Conservation (phyloP, 2,329 filamentous ascomycete genomes). For the Fusarium sp. region DNA sequence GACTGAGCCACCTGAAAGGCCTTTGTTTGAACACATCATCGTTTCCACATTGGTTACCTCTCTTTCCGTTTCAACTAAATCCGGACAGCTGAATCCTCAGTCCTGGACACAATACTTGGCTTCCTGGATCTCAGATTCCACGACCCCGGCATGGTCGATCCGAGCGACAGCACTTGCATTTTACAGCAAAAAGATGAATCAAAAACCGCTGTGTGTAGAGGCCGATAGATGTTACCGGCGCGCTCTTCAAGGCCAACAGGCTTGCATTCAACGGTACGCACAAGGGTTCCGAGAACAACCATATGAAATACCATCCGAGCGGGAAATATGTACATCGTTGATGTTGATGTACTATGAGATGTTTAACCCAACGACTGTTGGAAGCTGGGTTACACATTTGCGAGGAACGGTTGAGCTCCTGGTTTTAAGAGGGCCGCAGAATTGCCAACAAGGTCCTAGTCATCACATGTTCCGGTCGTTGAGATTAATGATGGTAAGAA, state of each 20-base stretch:
- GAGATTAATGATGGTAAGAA: neutral
- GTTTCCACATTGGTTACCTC: neutral
- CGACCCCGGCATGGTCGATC: neutral
- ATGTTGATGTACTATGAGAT: neutral
- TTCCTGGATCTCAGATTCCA: neutral
- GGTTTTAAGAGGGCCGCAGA: neutral
- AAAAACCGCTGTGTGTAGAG: neutral
- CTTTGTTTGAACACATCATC: neutral
- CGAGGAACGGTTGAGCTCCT: neutral
- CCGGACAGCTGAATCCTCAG: neutral
- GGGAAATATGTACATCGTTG: neutral
- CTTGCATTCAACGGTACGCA: neutral
- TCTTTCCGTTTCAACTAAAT: neutral
- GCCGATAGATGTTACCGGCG: neutral
- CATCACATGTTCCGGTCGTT: neutral
- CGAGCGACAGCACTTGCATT: neutral
- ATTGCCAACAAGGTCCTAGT: neutral
- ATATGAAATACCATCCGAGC: neutral
- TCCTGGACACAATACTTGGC: neutral
- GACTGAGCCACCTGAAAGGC: neutral
- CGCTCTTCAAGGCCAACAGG: neutral
- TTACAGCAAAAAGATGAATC: neutral
- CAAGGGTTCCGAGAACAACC: too few species aligned
- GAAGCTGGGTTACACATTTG: neutral
- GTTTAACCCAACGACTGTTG: neutral